phyloP scores from a whole-genome alignment of 2,329 filamentous ascomycete species.

The Rhexocercosporidium sp. region DNA sequence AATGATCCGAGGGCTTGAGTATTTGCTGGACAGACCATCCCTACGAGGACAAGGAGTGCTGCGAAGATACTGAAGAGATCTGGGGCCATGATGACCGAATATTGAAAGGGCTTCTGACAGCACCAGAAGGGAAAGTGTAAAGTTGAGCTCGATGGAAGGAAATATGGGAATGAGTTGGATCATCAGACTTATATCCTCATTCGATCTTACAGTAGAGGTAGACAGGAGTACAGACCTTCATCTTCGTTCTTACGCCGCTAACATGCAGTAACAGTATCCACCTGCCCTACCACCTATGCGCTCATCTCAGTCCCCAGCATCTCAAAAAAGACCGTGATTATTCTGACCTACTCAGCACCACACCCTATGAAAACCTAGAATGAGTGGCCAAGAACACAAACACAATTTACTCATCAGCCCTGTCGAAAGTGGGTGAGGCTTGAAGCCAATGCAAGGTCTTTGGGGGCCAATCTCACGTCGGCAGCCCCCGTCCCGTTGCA shows the following conservation, averaged over 20 bases:
- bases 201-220: too few species aligned
- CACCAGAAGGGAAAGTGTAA: too few species aligned
- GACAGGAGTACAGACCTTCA: background rate
- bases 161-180: background rate
- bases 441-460: background rate
- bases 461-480: slow-evolving; percentile 3
- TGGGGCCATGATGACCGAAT: background rate
- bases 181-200: background rate
- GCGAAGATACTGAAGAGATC: background rate
- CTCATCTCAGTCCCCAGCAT: background rate
- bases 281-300: background rate
- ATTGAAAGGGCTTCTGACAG: background rate
- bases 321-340: too few species aligned
- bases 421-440: background rate
- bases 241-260: background rate
- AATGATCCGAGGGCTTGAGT: background rate
- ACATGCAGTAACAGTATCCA: background rate
- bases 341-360: background rate
- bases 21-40: background rate
- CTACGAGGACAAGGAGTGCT: background rate
- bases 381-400: background rate
- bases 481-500: background rate
- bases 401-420: background rate
- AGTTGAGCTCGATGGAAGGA: too few species aligned
- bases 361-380: background rate